A percentile compares a stretch with the other conserved stretches of the same genome.
These are phyloP conservation scores for Stereocaulon alpinum DNA, from an alignment of 495 filamentous ascomycete genomes.

Conservation along the genomic window DNA sequence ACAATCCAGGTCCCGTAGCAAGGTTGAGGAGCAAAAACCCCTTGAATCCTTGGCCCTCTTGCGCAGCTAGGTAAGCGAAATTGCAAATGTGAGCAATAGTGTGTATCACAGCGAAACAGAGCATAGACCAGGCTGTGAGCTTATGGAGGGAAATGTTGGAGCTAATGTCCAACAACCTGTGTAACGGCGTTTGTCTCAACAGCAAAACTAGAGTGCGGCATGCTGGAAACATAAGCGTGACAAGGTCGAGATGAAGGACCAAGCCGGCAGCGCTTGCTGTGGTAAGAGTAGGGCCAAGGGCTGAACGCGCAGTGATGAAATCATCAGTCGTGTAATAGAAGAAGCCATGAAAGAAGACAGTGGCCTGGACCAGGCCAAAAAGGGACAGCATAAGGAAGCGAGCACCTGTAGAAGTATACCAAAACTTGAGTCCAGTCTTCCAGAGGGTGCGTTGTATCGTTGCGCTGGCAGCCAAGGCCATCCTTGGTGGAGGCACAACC, in stretches of 20 bases:
- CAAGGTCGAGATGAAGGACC: slow-evolving; percentile 65
- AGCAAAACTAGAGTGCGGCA: slow-evolving; percentile 71
- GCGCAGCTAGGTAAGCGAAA: slow-evolving; percentile 59
- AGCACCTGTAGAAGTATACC: slow-evolving; percentile 72
- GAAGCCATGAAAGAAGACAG: slow-evolving; percentile 27
- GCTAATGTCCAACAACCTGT: slow-evolving; percentile 70
- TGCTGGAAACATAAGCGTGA: slow-evolving; percentile 65
- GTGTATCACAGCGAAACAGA: slow-evolving; percentile 73
- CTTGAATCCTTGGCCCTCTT: slow-evolving; percentile 59
- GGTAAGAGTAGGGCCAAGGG: slow-evolving; percentile 59
- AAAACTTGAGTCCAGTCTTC: slow-evolving; percentile 10
- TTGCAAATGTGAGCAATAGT: slow-evolving; percentile 76
- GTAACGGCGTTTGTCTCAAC: slow-evolving; percentile 61
- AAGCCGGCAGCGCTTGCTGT: slow-evolving; percentile 61
- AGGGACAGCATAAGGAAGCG: slow-evolving; percentile 46
- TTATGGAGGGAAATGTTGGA: slow-evolving; percentile 79
- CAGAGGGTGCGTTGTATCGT: neutral
- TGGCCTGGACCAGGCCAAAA: slow-evolving; percentile 22
- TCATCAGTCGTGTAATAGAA: slow-evolving; percentile 67
- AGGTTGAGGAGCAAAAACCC: slow-evolving; percentile 63
- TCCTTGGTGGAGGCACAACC: neutral
- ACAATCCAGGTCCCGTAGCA: slow-evolving; percentile 66
- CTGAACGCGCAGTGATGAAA: slow-evolving; percentile 47
- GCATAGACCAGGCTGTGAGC: slow-evolving; percentile 68
- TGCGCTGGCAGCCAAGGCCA: neutral